Evolutionary conservation across 805 yeast species (phyloP).

Genomic region (Hanseniaspora thailandica): DNA sequence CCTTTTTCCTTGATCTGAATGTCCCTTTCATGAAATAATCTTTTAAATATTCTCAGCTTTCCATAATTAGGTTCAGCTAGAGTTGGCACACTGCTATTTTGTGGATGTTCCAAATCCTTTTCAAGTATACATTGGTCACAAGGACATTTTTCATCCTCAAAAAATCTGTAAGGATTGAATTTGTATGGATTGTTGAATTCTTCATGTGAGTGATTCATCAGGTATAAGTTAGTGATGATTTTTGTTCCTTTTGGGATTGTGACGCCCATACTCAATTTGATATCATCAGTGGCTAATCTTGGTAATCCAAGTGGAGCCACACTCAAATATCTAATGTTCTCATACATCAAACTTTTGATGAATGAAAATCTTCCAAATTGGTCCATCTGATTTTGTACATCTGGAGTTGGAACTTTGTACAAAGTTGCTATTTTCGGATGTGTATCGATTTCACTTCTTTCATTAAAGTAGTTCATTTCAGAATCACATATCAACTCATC

Average conservation of each 20-base stretch:
- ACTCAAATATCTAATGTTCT: conserved; percentile 2
- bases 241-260: conserved; percentile 2
- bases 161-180: conserved; percentile 9
- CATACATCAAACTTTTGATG: background rate
- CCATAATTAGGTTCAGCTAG: background rate
- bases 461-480: background rate
- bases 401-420: background rate
- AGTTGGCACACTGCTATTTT: background rate
- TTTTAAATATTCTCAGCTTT: background rate
- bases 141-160: background rate
- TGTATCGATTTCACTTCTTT: background rate
- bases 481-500: background rate
- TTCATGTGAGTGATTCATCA: background rate
- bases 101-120: background rate
- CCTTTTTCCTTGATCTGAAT: background rate
- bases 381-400: background rate
- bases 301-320: conserved; percentile 8
- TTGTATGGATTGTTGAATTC: background rate
- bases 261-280: background rate
- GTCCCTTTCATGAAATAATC: background rate
- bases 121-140: background rate
- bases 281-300: background rate
- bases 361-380: background rate
- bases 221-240: conserved; percentile 6
- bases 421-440: background rate